Evolutionary conservation across 169 alveolate species (phyloP), one percentile per base, ranked within the genome.

Genomic region (Sarcocystis neurona): DNA sequence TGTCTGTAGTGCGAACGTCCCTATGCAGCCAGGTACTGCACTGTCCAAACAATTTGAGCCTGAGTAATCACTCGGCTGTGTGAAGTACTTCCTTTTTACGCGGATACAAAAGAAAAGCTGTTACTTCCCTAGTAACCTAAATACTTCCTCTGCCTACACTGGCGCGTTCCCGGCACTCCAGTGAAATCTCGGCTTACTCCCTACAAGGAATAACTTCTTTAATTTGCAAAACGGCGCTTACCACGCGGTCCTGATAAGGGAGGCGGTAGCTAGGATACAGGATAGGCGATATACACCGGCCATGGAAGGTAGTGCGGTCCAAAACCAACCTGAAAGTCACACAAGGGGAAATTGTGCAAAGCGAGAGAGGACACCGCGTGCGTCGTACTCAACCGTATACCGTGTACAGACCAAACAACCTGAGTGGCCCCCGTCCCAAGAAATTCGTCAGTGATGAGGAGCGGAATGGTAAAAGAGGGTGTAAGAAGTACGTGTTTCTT

Each of bases 231-330:
- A 15, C 44, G 0, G 43, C 18, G 84, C 72, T 41, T 30, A 82
- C 89, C 89, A 43, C 46, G 30, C 78, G 79, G 43, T 41, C 68
- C 18, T 44, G 20, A 3, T n/a, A n/a, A 39, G 87, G 85, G 6
- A 44, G 77, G 15, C 70, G 46, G 79, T 79, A 77, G 18, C 75
- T 34, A 6, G 92, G 92, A 82, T 88, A 88, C 50, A 88, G 30
- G 44, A 88, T 88, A 37, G 87, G 89, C 23, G 82, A 58, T 0
- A 88, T 63, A 78, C 92, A 88, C 18, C 92, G 68, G 41, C 92
- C 92, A 60, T 88, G 75, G 88, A 88, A 88, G 0, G 92, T 70
- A 8, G 88, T 78, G 56, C 56, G 27, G 78, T 88, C 78, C 27
- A 88, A 32, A 12, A 88, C 72, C 34, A 72, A 80, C 88, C 91